A percentile compares a stretch with the other conserved stretches of the same genome.
These are phyloP conservation scores for Microstegium vimineum DNA, from an alignment of 176 grass and related monocot species.

Conservation along the genomic window DNA sequence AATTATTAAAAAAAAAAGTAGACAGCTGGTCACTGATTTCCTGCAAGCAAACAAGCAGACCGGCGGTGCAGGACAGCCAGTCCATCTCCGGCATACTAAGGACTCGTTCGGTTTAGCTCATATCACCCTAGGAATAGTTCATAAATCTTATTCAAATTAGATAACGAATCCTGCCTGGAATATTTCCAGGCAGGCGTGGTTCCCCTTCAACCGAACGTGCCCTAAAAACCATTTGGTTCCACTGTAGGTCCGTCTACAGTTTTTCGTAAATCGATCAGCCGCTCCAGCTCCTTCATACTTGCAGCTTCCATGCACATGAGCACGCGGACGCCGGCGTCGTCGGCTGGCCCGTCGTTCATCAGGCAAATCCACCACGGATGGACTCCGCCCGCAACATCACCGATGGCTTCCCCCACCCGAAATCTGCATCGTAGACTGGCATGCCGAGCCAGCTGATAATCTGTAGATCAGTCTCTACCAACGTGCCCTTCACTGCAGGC, in stretches of 20 bases:
- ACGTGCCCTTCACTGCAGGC: neutral
- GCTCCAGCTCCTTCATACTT: neutral
- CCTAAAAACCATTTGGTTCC: no score
- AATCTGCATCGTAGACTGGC: slow-evolving; percentile 39
- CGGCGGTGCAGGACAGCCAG: neutral
- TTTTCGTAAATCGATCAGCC: neutral
- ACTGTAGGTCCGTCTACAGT: neutral
- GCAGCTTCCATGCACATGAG: neutral
- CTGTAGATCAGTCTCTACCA: slow-evolving; percentile 15
- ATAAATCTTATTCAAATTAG: no score
- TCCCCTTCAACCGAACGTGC: no score
- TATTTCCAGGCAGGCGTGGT: no score
- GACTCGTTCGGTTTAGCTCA: no score
- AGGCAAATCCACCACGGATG: slow-evolving; percentile 11
- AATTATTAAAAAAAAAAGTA: no score
- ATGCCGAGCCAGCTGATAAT: slow-evolving; percentile 42
- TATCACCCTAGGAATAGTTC: no score
- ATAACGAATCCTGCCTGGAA: no score
- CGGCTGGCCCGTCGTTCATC: neutral
- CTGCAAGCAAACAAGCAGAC: no score
- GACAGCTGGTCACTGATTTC: no score
- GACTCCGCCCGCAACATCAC: slow-evolving; percentile 26
- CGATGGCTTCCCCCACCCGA: slow-evolving; percentile 42
- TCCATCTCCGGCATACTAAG: neutral
- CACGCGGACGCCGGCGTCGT: neutral